Conservation (phyloP, 2,329 filamentous ascomycete species). For the Podosphaera aphanis region DNA sequence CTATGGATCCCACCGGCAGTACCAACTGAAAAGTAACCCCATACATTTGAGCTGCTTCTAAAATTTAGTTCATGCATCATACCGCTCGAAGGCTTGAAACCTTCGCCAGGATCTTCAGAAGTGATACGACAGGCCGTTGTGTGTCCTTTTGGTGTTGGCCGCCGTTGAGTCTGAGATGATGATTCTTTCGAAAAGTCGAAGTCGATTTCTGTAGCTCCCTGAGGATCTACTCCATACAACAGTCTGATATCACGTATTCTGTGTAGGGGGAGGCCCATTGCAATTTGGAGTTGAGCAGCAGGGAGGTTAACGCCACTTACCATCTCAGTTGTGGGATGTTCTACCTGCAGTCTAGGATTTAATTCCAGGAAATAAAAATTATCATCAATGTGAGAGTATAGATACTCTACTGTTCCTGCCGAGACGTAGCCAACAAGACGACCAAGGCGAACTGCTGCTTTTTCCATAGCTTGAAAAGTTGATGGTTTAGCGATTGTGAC, state of each 20-base stretch:
- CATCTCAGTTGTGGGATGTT: constrained; percentile 99
- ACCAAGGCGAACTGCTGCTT: constrained; percentile 81
- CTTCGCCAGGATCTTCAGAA: constrained; percentile 93
- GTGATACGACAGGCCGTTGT: constrained; percentile 98
- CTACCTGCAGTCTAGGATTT: constrained; percentile 96
- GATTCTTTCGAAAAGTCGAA: constrained; percentile 83
- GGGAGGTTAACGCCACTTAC: constrained; percentile 93
- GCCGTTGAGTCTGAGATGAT: constrained; percentile 63
- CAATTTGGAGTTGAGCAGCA: constrained; percentile 91
- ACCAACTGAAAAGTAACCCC: constrained; percentile 99
- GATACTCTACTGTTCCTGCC: constrained; percentile 93
- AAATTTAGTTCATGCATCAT: constrained; percentile 99
- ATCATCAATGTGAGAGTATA: constrained; percentile 93
- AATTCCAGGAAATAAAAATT: constrained; percentile 99
- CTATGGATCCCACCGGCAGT: constrained; percentile 94
- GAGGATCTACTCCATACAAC: constrained; percentile 84
- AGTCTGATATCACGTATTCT: constrained; percentile 89
- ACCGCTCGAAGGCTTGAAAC: constrained; percentile 97
- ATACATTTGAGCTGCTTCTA: constrained; percentile 93
- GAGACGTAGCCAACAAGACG: constrained; percentile 94
- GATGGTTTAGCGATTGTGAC: constrained; percentile 79
- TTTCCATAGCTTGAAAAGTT: constrained; percentile 92
- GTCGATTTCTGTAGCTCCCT: constrained; percentile 68
- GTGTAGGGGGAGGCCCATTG: constrained; percentile 93
- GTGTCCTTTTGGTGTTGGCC: constrained; percentile 84